Base-by-base conservation (phyloP, 108 stramenopile species). In the Bacterosira constricta region DNA sequence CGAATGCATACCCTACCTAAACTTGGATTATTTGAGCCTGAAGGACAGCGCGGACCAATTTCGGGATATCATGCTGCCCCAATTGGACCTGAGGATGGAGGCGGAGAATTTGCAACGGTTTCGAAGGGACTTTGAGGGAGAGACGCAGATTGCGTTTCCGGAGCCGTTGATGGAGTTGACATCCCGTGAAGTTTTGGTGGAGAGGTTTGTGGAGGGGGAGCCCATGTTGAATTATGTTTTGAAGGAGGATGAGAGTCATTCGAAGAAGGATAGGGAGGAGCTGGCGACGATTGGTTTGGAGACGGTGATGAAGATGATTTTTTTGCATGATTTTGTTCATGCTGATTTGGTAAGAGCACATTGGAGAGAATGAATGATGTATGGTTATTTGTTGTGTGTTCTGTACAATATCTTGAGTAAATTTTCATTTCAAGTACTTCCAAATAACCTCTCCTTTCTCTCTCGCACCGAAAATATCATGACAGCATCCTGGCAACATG, bases 261-360 rank as follows among this genome's bases (percentile, higher is more conserved):
- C 71, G 4, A 80, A 77, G 47, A 69, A 74, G 41, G 86, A 85
- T 55, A 76, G 87, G 44, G 60, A 86, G 56, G 63, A 86, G 73
- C 50, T 95, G 49, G 90, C 94, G 10, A 50, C 75, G 13, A 68
- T 94, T 59, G 92, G 96, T 31, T 54, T 91, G 45, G 65, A 86
- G 45, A 86, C 90, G 6, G 89, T 91, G 17, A 79, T 97, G 81
- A 89, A 94, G 75, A 97, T 97, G 96, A 90, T 97, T 52, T 94
- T 97, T 61, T 65, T 89, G 42, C 72, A 86, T 72, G 86, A 88
- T 82, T 79, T 83, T 57, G 39, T 92, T 15, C 88, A 91, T 77
- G 95, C 92, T 17, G 95, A 93, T 83, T 71, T 93, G 91, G 79
- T 82, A 58, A 27, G 81, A n/a, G n/a, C n/a, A n/a, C n/a, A n/a